Evolutionary conservation across 2,329 filamentous ascomycete species (phyloP), one percentile per base, ranked within the genome.

Genomic region (Penicillium thymicola): DNA sequence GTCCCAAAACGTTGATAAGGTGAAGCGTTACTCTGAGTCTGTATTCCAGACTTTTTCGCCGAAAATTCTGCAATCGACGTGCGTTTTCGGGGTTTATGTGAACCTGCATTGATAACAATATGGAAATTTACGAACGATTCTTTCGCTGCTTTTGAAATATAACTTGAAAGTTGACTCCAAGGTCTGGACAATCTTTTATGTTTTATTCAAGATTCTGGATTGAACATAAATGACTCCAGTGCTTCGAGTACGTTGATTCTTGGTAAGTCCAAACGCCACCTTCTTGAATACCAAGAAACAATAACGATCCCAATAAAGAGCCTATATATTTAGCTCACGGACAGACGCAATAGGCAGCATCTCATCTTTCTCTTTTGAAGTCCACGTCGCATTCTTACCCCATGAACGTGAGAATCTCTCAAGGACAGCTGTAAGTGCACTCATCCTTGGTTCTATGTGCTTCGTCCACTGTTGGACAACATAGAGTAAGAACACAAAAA

Each of bases 391-490:
- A 21, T 10, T 28, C 36, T 41, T 41, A 14, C 61, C 63, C 61
- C 61, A 66, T 30, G 58, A 63, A n/a, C 59, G 59, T 6, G 65
- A 59, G 42, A 67, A 60, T n/a, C 42, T 58, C 45, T 71, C 70
- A n/a, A 68, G 61, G 16, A 40, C 44, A 25, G 44, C 55, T 4
- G 69, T 70, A 8, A 65, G 62, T n/a, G 55, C 57, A 23, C 63
- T 72, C 57, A 73, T 83, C 65, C 76, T 78, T 0, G 81, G 81
- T 65, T 85, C 82, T 18, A 85, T 77, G 45, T 81, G 79, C 5
- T 71, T 75, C 13, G 79, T 82, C 82, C 82, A 85, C 0, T 79
- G 64, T 63, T 79, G 75, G 3, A 79, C 79, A 13, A 71, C 64
- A 9, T 69, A 73, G 54, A 82, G 81, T 45, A 80, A 69, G 25